Conservation (phyloP, 345 rosid species). For the Sisymbrium irio region DNA sequence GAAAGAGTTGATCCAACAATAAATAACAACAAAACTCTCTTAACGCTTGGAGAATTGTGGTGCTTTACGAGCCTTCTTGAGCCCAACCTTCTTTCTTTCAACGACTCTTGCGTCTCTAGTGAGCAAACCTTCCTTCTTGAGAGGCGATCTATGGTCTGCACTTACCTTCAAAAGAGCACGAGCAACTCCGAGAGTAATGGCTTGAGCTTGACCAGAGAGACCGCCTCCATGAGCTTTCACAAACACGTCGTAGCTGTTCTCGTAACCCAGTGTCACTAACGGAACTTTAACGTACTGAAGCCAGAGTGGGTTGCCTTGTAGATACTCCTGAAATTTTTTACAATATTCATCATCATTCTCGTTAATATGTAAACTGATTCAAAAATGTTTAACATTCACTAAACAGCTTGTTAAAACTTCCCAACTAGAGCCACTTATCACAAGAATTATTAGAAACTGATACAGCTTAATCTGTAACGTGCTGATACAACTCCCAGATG, state of each 20-base stretch:
- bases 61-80: slow-evolving; percentile 95
- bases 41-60: slow-evolving; percentile 91
- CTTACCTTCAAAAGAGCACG: slow-evolving; percentile 87
- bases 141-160: slow-evolving; percentile 61
- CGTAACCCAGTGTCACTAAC: slow-evolving; percentile 74
- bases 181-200: slow-evolving; percentile 84
- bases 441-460: neutral
- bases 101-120: slow-evolving; percentile 87
- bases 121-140: slow-evolving; percentile 79
- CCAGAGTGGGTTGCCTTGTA: slow-evolving; percentile 97
- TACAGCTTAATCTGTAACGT: neutral
- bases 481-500: no score
- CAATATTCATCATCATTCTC: neutral
- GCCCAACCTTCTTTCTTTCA: slow-evolving; percentile 94
- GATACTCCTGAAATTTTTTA: slow-evolving; percentile 64
- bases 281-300: slow-evolving; percentile 84
- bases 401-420: neutral
- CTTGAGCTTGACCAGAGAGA: slow-evolving; percentile 97
- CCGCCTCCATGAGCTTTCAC: slow-evolving; percentile 97
- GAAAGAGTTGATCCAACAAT: slow-evolving; percentile 12
- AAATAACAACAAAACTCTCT: slow-evolving; percentile 4
- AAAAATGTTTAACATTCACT: neutral
- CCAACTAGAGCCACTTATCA: neutral
- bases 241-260: slow-evolving; percentile 75
- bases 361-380: neutral